Evolutionary conservation across 192 early-diverging fungal genomes (phyloP).

Genomic region (Podila verticillata): DNA sequence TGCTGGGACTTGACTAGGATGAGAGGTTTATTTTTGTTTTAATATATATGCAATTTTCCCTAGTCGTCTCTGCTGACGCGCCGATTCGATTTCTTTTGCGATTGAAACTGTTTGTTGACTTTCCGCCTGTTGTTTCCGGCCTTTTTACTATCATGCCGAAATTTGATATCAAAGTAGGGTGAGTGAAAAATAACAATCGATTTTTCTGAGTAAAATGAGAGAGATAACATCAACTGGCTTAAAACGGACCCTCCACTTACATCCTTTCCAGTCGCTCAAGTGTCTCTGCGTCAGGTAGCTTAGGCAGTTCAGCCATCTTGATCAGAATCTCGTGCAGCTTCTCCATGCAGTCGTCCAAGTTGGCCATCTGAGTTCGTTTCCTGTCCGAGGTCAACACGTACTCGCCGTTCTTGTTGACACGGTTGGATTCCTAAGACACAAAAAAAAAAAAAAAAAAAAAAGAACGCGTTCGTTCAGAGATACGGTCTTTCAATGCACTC

Average conservation of each 20-base stretch:
- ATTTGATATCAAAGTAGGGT: neutral
- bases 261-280: constrained; percentile 68
- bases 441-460: neutral
- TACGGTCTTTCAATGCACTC: neutral
- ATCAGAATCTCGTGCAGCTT: constrained; percentile 70
- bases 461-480: neutral
- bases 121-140: constrained; percentile 67
- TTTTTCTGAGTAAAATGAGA: too few species aligned
- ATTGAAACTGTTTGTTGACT: constrained; percentile 70
- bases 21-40: neutral
- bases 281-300: constrained; percentile 70
- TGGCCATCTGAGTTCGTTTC: constrained; percentile 78
- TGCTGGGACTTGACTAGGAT: neutral
- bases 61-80: constrained; percentile 60
- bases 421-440: constrained; percentile 55
- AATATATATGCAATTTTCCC: neutral
- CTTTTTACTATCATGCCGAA: constrained; percentile 52
- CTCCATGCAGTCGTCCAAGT: constrained; percentile 83
- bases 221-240: too few species aligned
- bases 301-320: constrained; percentile 71
- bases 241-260: constrained; percentile 28
- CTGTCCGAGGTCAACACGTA: constrained; percentile 80
- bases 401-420: constrained; percentile 76
- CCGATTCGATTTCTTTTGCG: constrained; percentile 71
- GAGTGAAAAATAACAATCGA: neutral